Evolutionary conservation across 805 yeast species (phyloP), one percentile per base, ranked within the genome.

Genomic region (Candida tallmaniae): DNA sequence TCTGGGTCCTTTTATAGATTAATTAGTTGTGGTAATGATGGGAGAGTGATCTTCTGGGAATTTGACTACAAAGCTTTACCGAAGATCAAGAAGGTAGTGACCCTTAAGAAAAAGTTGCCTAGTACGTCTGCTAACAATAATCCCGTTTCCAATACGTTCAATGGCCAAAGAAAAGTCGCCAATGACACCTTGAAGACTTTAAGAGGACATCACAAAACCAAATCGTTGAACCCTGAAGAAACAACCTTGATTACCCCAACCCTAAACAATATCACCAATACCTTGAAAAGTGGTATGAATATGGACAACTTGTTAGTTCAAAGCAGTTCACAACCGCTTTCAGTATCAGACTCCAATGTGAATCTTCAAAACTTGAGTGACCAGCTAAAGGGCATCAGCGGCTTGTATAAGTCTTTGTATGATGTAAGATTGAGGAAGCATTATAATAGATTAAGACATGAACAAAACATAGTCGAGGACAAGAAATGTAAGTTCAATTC

Each of bases 41-140:
- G 68, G 1, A 58, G 60, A 34, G 50, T 63, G 5, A 51, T 63
- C n/a, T 39, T 64, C 11, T 66, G 72, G 72, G 72, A 66, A 35
- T 64, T 66, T 47, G 69, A 66, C 39, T 59, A 59, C 39, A 62
- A 60, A 37, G 67, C 69, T 4, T 49, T 66, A 17, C 65, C 68
- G 4, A 56, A 58, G 33, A 50, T 62, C 5, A 64, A 63, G 31
- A 47, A 46, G 29, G 26, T 23, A 3, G 5, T 17, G 3, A 11
- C 31, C 10, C 7, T 7, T 17, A 21, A 22, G 29, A 37, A 21
- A 18, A 30, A 28, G 29, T 23, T 3, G 12, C 15, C 9, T 17
- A 31, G 8, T 21, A 25, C 7, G 14, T n/a, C n/a, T n/a, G n/a
- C n/a, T n/a, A n/a, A n/a, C n/a, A 32, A 7, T 19, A 32, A 10